Evolutionary conservation across 2,329 filamentous ascomycete species (phyloP).

Genomic region (Zalaria sp.): DNA sequence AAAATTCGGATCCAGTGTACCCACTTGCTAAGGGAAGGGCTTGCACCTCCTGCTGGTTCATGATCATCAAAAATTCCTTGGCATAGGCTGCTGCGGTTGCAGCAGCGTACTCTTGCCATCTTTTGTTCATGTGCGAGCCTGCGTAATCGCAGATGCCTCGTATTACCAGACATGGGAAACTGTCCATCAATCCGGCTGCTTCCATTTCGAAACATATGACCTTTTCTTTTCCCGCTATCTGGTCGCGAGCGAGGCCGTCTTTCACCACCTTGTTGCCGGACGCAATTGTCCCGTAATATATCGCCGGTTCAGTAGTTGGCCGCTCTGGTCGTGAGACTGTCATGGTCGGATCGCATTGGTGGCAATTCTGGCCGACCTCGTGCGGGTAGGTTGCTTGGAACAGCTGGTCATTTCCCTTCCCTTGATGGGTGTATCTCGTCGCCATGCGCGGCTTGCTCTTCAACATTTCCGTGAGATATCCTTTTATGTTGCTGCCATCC

Average conservation of each 20-base stretch:
- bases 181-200: slow-evolving; percentile 6
- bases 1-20: no score
- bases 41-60: no score
- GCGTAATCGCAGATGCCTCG: slow-evolving; percentile 10
- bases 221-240: neutral
- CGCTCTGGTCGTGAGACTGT: neutral
- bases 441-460: no score
- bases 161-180: slow-evolving; percentile 10
- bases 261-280: slow-evolving; percentile 7
- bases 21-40: no score
- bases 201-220: slow-evolving; percentile 9
- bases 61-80: no score
- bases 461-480: no score
- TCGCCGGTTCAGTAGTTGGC: neutral
- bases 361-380: neutral
- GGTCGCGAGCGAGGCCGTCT: slow-evolving; percentile 3
- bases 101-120: slow-evolving; percentile 17
- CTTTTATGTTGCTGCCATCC: no score
- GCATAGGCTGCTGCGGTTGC: slow-evolving; percentile 13
- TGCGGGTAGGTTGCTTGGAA: neutral
- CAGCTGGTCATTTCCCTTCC: no score
- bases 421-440: no score
- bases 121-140: slow-evolving; percentile 16
- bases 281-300: slow-evolving; percentile 9
- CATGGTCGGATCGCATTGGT: neutral